A percentile compares a stretch with the other conserved stretches of the same genome.
Conservation (phyloP, 1,284 basidiomycete species). For the Boletellus sp. region DNA sequence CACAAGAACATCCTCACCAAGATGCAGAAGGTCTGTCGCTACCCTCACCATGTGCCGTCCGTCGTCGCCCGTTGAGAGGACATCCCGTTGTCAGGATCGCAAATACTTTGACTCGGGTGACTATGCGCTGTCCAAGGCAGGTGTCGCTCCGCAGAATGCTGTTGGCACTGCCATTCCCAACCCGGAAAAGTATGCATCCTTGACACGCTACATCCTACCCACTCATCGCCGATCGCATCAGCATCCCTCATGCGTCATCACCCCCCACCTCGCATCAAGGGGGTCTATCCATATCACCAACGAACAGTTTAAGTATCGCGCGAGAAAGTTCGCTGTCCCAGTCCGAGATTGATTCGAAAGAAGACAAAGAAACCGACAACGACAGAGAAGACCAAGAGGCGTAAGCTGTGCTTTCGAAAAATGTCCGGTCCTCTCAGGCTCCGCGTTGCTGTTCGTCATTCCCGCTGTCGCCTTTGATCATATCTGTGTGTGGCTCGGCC, state of each 20-base stretch:
- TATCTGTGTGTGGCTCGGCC: constrained; percentile 21
- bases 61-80: constrained; percentile 9
- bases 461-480: constrained; percentile 16
- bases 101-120: constrained; percentile 99
- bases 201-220: neutral
- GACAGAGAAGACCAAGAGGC: constrained; percentile 36
- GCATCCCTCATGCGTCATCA: constrained; percentile 73
- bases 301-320: constrained; percentile 57
- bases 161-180: constrained; percentile 94
- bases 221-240: constrained; percentile 27
- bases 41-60: constrained; percentile 6
- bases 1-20: constrained; percentile 92
- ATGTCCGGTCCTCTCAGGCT: constrained; percentile 3
- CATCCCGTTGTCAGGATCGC: constrained; percentile 65
- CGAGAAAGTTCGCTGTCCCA: constrained; percentile 61
- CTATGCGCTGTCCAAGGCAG: constrained; percentile 94
- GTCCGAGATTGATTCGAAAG: constrained; percentile 21
- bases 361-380: constrained; percentile 18
- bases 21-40: constrained; percentile 79
- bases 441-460: constrained; percentile 14
- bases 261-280: constrained; percentile 49
- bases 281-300: constrained; percentile 66
- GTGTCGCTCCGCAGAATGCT: constrained; percentile 80
- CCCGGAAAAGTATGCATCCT: constrained; percentile 79
- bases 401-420: constrained; percentile 34